Evolutionary conservation across 441 rosid genomes (phyloP).

Genomic region (Jatropha multifida): DNA sequence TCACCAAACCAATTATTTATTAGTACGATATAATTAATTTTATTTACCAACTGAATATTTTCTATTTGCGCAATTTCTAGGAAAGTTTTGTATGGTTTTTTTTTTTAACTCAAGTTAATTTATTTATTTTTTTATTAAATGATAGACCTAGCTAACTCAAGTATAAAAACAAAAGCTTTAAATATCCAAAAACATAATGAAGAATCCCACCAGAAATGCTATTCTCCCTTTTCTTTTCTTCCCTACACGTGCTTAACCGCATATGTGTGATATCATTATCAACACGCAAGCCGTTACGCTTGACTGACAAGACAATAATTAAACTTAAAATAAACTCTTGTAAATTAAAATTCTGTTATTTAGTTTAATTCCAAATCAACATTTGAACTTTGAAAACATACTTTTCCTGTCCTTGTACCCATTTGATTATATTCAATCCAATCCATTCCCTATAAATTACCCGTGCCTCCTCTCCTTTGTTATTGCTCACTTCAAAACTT

Average conservation of each 20-base stretch:
- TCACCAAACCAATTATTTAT: too few relatives aligned
- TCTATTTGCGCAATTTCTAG: neutral
- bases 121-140: too few relatives aligned
- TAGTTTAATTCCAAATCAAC: neutral
- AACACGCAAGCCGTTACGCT: conserved; percentile 27
- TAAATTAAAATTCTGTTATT: neutral
- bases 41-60: too few relatives aligned
- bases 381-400: conserved; percentile 11
- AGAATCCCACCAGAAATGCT: conserved; percentile 10
- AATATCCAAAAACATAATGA: neutral
- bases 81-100: neutral
- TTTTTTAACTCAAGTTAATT: too few relatives aligned
- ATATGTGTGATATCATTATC: neutral
- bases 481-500: neutral
- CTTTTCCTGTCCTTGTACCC: conserved; percentile 1
- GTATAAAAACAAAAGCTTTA: neutral
- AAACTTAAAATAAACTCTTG: neutral
- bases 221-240: neutral
- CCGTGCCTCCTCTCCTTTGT: neutral
- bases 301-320: neutral
- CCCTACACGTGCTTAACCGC: conserved; percentile 9
- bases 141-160: neutral
- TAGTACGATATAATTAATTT: too few relatives aligned
- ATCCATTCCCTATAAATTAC: neutral
- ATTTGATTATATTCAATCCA: too few relatives aligned